Percentiles rank a stretch among this genome's conserved stretches.
Evolutionary conservation across 768 basidiomycete genomes (phyloP).

Genomic region (Megacollybia marginata): DNA sequence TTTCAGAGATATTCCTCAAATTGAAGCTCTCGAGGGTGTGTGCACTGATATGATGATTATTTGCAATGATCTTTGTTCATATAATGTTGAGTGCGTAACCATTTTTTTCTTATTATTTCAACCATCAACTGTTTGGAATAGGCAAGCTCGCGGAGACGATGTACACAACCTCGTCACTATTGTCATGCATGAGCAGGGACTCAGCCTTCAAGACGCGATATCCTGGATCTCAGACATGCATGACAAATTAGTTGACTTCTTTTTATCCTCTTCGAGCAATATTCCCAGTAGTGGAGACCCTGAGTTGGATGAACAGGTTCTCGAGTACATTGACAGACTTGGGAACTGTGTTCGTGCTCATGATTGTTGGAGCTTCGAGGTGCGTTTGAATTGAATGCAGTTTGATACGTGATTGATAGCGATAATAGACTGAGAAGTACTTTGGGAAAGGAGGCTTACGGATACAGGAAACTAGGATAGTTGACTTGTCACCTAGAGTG

Average conservation of each 20-base stretch:
- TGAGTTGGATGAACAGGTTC: too few species aligned
- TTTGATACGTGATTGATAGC: too few species aligned
- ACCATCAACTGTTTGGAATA: slow-evolving; percentile 8
- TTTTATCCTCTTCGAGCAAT: neutral
- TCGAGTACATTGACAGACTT: too few species aligned
- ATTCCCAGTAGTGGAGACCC: too few species aligned
- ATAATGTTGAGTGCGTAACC: neutral
- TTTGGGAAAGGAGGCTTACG: too few species aligned
- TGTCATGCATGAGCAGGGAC: slow-evolving; percentile 2
- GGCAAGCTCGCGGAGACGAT: slow-evolving; percentile 6
- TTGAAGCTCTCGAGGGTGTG: slow-evolving; percentile 4
- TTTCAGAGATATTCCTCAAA: slow-evolving; percentile 1
- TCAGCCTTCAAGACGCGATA: neutral
- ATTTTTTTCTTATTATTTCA: neutral
- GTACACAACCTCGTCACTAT: slow-evolving; percentile 9
- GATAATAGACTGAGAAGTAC: too few species aligned
- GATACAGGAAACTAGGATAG: neutral
- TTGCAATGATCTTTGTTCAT: slow-evolving; percentile 1
- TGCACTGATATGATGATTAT: slow-evolving; percentile 8
- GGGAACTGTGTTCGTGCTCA: too few species aligned
- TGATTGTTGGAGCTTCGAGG: too few species aligned
- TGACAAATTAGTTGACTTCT: neutral
- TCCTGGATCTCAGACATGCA: slow-evolving; percentile 4
- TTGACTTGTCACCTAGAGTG: too few species aligned
- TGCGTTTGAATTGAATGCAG: too few species aligned